Evolutionary conservation across 1,284 basidiomycete genomes (phyloP).

Genomic region (Pyrrhoderma noxium): DNA sequence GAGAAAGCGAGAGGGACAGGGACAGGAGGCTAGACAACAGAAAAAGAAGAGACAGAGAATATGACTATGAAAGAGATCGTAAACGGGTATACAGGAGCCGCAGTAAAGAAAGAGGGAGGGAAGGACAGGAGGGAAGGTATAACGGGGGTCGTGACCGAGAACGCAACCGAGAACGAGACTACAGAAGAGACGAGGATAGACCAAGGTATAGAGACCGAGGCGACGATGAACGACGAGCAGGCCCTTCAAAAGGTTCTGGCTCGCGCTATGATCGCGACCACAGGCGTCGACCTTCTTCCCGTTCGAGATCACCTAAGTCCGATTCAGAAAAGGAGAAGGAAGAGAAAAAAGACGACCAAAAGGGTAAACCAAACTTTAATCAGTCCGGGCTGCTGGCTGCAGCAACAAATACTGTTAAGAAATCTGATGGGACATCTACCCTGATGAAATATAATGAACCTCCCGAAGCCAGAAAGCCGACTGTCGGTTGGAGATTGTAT

Average conservation of each 20-base stretch:
- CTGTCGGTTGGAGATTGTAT: constrained; percentile 87
- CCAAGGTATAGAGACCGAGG: constrained; percentile 7
- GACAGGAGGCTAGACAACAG: background rate
- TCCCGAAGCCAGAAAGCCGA: constrained; percentile 91
- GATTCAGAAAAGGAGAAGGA: constrained; percentile 1
- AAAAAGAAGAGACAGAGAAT: background rate
- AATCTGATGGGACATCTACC: constrained; percentile 70
- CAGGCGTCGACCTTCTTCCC: constrained; percentile 30
- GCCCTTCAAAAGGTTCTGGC: constrained; percentile 16
- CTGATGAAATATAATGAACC: constrained; percentile 98
- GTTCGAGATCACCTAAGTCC: constrained; percentile 28
- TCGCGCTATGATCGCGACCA: constrained; percentile 28
- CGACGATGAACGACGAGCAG: constrained; percentile 22
- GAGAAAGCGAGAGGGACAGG: background rate
- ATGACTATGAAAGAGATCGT: background rate
- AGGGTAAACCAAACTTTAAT: constrained; percentile 81
- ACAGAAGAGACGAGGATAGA: constrained; percentile 5
- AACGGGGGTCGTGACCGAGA: constrained; percentile 14
- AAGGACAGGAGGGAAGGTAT: constrained; percentile 1
- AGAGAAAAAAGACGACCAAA: constrained; percentile 34
- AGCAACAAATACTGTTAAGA: constrained; percentile 83
- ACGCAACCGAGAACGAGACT: constrained; percentile 11
- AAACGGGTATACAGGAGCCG: background rate
- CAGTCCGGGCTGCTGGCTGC: constrained; percentile 89
- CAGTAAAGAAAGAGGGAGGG: background rate